These are phyloP conservation scores for Chlorella sorokiniana DNA, from an alignment of 139 green algal species.

Conservation along the genomic window DNA sequence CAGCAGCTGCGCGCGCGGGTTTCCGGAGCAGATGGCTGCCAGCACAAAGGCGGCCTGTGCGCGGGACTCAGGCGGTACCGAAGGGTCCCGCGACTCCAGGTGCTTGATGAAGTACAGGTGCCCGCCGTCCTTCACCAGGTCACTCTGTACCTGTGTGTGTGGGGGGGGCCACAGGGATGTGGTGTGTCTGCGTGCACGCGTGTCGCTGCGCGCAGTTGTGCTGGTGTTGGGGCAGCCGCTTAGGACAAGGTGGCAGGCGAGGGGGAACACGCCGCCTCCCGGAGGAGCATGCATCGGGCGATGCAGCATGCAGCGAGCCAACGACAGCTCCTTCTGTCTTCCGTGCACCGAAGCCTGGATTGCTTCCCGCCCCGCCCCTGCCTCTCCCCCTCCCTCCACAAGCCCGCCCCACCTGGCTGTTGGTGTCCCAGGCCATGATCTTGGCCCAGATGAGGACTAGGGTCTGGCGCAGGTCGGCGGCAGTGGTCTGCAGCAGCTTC, in stretches of 20 bases:
- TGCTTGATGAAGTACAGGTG: conserved; percentile 98
- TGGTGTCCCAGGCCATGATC: conserved; percentile 92
- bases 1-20: conserved; percentile 64
- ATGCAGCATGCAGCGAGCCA: too few species aligned
- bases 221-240: too few species aligned
- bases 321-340: too few species aligned
- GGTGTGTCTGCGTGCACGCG: neutral
- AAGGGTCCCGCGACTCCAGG: conserved; percentile 71
- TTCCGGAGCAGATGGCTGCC: conserved; percentile 84
- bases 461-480: conserved; percentile 87
- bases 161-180: neutral
- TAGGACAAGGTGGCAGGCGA: too few species aligned
- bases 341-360: too few species aligned
- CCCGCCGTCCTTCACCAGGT: conserved; percentile 95
- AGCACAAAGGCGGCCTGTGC: conserved; percentile 92
- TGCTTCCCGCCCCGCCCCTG: too few species aligned
- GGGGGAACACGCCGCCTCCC: too few species aligned
- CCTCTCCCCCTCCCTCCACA: too few species aligned
- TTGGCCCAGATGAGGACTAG: conserved; percentile 99
- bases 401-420: conserved; percentile 68
- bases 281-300: too few species aligned
- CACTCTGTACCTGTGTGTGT: conserved; percentile 57
- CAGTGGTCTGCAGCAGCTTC: conserved; percentile 98
- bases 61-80: conserved; percentile 41
- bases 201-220: neutral